These are phyloP conservation scores for Citrullus colocynthis DNA, from an alignment of 306 rosid genomes.

Conservation along the genomic window DNA sequence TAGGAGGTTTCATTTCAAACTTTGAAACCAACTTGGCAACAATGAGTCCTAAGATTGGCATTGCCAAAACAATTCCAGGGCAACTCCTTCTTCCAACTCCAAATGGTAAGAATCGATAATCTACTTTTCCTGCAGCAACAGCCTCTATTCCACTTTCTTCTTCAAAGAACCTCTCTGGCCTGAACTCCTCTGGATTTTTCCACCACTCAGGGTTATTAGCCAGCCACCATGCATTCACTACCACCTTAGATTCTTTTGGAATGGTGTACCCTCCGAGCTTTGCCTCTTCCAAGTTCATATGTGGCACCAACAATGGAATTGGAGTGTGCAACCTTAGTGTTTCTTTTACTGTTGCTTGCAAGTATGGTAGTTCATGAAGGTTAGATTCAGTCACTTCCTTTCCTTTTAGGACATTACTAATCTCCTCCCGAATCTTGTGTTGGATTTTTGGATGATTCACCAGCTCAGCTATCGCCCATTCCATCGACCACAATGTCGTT, in stretches of 20 bases:
- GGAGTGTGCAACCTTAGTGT: conserved; percentile 58
- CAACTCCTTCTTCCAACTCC: conserved; percentile 83
- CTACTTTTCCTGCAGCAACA: conserved; percentile 54
- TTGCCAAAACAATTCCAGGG: conserved; percentile 69
- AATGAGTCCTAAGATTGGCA: conserved; percentile 56
- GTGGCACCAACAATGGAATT: conserved; percentile 71
- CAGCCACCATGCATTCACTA: conserved; percentile 86
- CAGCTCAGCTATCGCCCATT: conserved; percentile 83
- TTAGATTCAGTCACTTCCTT: conserved; percentile 49
- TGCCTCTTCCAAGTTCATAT: conserved; percentile 82
- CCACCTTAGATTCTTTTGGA: conserved; percentile 71
- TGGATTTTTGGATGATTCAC: conserved; percentile 61
- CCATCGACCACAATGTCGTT: conserved; percentile 85
- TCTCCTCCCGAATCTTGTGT: conserved; percentile 40
- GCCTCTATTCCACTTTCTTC: conserved; percentile 51
- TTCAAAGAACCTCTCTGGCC: conserved; percentile 69
- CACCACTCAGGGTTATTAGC: conserved; percentile 72
- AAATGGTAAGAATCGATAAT: conserved; percentile 62
- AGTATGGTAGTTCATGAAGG: conserved; percentile 42
- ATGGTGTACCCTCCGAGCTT: conserved; percentile 49
- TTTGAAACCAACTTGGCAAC: conserved; percentile 47
- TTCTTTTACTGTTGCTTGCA: conserved; percentile 75
- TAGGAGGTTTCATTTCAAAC: conserved; percentile 43
- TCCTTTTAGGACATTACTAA: conserved; percentile 35
- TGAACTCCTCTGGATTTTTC: conserved; percentile 53